Base-by-base conservation (phyloP, 768 basidiomycete genomes). In the Podaxis carcinomalis region DNA sequence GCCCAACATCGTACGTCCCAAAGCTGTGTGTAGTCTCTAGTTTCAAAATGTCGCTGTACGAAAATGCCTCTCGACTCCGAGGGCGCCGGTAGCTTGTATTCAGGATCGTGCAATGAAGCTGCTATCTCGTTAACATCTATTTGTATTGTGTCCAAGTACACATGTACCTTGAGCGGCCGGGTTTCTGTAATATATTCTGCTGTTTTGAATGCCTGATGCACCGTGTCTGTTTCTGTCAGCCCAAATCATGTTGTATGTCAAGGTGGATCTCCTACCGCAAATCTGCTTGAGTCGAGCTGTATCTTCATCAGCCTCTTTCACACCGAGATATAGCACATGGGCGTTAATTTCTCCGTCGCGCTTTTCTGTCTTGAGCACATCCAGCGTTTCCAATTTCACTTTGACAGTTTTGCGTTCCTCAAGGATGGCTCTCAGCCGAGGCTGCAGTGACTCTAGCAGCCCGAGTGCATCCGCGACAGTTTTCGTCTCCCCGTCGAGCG, bases 241-340 rank as follows among this genome's bases (percentile, higher is more conserved):
- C 40, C n/a, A 44, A 44, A 9, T 23, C 32, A 56, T 19, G 4
- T 36, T n/a, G 14, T 40, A 1, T 11, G 32, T 51, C 23, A 59
- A 37, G 49, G 23, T 21, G 1, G 0, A 16, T 44, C 14, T 61
- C 72, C 5, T 61, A 77, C 78, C 70, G 35, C 70, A 72, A 2
- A 79, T 68, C 2, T 53, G 64, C 32, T 65, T 63, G 4, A 79
- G 63, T 35, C 37, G 57, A 42, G 66, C 68, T 21, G 56, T 56
- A 35, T 74, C 71, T 9, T 66, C 64, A 56, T 76, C 71, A 70
- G 40, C 13, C 21, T 69, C 67, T 21, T 62, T 51, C 1, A 87
- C 85, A 1, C 83, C 85, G 10, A 80, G 63, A 75, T 80, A 88
- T 25, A 89, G 74, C 21, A 87, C 83, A 57, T 85, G 80, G 4